phyloP scores from a whole-genome alignment of 2,329 filamentous ascomycete species.

The Phialemoniopsis sp. region DNA sequence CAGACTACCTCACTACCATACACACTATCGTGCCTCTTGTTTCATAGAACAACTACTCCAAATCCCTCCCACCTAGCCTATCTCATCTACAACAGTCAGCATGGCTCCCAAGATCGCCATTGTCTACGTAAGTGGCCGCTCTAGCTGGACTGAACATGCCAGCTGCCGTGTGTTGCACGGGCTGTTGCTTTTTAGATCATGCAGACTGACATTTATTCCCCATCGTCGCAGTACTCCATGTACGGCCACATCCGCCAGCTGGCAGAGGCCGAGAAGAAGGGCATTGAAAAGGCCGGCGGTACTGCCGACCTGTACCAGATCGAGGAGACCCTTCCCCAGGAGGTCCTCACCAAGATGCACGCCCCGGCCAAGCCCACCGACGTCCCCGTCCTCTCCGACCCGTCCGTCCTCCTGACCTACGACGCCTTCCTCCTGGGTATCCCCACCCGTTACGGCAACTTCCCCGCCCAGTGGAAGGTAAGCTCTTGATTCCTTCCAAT shows the following conservation, averaged over 20 bases:
- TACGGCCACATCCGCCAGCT: constrained; percentile 85
- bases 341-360: constrained; percentile 87
- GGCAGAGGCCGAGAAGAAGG: constrained; percentile 86
- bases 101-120: constrained; percentile 94
- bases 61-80: not conserved
- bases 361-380: constrained; percentile 71
- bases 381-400: constrained; percentile 59
- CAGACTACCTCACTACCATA: too few species aligned
- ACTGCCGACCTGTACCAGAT: constrained; percentile 79
- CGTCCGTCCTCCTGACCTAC: constrained; percentile 63
- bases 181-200: too few species aligned
- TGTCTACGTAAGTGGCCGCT: constrained; percentile 79
- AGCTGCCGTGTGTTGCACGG: too few species aligned
- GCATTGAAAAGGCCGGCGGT: constrained; percentile 84
- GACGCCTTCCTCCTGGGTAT: constrained; percentile 92
- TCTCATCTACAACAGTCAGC: constrained; percentile 25
- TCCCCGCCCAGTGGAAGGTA: constrained; percentile 89
- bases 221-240: constrained; percentile 96
- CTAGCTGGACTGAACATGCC: too few species aligned
- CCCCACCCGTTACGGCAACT: constrained; percentile 95
- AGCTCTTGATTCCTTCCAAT: constrained; percentile 4
- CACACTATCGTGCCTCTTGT: too few species aligned
- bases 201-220: constrained; percentile 7
- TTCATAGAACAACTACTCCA: too few species aligned
- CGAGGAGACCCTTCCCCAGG: constrained; percentile 78